Conservation (phyloP, 2,329 filamentous ascomycete species). For the Sporothrix mexicana region DNA sequence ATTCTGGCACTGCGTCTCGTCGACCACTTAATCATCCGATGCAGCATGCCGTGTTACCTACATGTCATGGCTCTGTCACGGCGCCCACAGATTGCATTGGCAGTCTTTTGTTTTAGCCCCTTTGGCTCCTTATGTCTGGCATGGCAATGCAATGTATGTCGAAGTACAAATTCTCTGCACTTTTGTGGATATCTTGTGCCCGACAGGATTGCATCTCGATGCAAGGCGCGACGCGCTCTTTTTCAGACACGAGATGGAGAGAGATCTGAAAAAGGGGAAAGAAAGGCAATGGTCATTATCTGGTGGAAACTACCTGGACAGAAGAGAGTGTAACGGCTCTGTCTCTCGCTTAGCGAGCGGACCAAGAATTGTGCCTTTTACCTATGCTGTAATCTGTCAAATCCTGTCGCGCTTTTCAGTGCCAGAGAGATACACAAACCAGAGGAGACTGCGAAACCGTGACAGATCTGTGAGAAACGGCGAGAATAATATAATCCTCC, state of each 20-base stretch:
- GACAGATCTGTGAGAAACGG: neutral
- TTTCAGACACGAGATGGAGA: neutral
- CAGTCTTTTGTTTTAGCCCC: neutral
- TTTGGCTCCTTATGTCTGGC: neutral
- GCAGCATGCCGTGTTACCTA: conserved; percentile 17
- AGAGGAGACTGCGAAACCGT: too few relatives aligned
- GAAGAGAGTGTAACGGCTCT: conserved; percentile 3
- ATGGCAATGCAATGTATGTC: neutral
- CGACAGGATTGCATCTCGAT: conserved; percentile 6
- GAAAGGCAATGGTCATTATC: neutral
- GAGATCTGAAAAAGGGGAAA: too few relatives aligned
- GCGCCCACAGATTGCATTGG: neutral
- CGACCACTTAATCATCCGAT: neutral
- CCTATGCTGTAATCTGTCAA: neutral
- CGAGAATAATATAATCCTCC: neutral
- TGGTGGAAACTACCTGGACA: neutral
- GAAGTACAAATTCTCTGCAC: neutral
- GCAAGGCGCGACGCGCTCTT: conserved; percentile 6
- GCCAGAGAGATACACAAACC: neutral
- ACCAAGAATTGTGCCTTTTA: neutral
- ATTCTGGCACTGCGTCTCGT: neutral
- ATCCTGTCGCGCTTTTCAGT: neutral
- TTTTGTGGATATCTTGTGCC: neutral
- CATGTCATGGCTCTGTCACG: neutral
- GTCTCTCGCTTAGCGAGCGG: conserved; percentile 5